These are phyloP conservation scores for Metschnikowia gelsemii DNA, from an alignment of 805 yeast species.

Conservation along the genomic window DNA sequence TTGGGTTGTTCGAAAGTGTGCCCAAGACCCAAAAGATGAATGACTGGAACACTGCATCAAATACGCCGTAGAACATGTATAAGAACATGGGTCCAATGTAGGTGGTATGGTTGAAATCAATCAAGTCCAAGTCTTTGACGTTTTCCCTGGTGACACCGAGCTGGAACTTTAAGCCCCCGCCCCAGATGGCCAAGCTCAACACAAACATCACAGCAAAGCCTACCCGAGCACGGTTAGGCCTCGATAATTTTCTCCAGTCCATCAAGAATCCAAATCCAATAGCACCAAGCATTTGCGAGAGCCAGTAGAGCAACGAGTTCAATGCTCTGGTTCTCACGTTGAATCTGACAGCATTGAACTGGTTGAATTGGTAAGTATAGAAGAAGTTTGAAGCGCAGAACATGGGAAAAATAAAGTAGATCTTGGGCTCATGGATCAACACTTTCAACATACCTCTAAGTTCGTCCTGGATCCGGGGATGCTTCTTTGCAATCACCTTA, in stretches of 20 bases:
- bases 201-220: conserved; percentile 44
- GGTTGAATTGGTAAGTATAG: conserved; percentile 64
- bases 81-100: conserved; percentile 62
- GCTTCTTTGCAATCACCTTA: conserved; percentile 43
- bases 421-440: conserved; percentile 43
- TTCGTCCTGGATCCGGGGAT: conserved; percentile 49
- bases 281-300: conserved; percentile 60
- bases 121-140: conserved; percentile 26
- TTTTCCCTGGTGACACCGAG: conserved; percentile 39
- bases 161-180: conserved; percentile 56
- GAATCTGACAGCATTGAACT: conserved; percentile 54
- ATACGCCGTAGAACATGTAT: conserved; percentile 60
- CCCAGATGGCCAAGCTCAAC: conserved; percentile 52
- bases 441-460: conserved; percentile 39
- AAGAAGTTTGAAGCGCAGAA: conserved; percentile 66
- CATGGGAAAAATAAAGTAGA: conserved; percentile 56
- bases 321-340: conserved; percentile 60
- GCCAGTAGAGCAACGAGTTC: conserved; percentile 61
- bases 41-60: conserved; percentile 60
- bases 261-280: conserved; percentile 46
- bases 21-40: conserved; percentile 60
- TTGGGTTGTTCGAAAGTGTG: conserved; percentile 55
- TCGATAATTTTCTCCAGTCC: conserved; percentile 41
- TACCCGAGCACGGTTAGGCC: conserved; percentile 47
- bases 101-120: conserved; percentile 47